phyloP scores from a whole-genome alignment of 768 basidiomycete genomes.

The Russula compacta region DNA sequence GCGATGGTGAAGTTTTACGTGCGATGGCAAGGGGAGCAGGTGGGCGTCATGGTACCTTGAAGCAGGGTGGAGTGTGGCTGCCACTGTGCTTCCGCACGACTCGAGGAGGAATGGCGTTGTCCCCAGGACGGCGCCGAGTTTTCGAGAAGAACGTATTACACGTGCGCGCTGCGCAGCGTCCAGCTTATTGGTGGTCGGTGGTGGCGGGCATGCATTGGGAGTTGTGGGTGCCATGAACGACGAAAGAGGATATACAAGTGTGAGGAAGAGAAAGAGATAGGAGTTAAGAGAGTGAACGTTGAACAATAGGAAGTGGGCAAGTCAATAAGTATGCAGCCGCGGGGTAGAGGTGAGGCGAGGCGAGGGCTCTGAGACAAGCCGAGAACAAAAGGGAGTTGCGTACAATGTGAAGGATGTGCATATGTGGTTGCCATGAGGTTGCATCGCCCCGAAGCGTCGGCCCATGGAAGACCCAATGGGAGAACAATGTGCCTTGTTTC shows the following conservation, averaged over 20 bases:
- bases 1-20: constrained; percentile 6
- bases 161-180: constrained; percentile 16
- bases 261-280: neutral
- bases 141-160: constrained; percentile 18
- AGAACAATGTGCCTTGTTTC: neutral
- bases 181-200: constrained; percentile 15
- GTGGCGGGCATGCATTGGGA: neutral
- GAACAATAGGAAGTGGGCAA: neutral
- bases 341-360: neutral
- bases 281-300: neutral
- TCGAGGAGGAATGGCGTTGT: constrained; percentile 18
- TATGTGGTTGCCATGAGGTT: constrained; percentile 7
- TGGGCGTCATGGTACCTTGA: neutral
- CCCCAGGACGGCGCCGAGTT: constrained; percentile 18
- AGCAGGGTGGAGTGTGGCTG: neutral
- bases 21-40: neutral
- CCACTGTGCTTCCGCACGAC: constrained; percentile 2
- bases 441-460: neutral
- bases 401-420: neutral
- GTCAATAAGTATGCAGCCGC: neutral
- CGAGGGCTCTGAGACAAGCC: neutral
- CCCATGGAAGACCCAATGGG: neutral
- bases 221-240: neutral
- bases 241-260: neutral
- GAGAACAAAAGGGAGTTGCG: neutral